Percentiles rank a stretch among this genome's conserved stretches.
Evolutionary conservation across 176 grass and related monocot species (phyloP).

Genomic region (Chloris gayana): DNA sequence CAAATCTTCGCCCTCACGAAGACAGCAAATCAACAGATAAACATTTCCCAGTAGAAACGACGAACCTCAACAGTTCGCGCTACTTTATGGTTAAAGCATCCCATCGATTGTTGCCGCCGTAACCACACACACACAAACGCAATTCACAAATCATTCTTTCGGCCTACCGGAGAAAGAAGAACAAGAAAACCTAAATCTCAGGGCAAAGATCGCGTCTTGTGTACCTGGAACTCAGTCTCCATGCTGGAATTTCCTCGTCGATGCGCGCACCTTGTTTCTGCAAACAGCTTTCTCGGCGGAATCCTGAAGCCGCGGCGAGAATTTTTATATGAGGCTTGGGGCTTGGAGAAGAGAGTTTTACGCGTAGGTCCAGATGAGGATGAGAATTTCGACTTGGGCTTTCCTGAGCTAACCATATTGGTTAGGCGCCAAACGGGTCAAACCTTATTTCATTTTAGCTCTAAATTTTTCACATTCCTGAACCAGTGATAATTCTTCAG

Average conservation of each 20-base stretch:
- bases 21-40: not conserved
- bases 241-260: conserved; percentile 8
- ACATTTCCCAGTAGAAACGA: not conserved
- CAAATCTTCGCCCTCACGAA: not conserved
- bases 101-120: not conserved
- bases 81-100: too few species aligned
- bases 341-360: not conserved
- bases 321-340: not conserved
- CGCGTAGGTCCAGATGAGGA: not conserved
- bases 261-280: not conserved
- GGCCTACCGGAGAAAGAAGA: not conserved
- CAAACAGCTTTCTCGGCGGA: not conserved
- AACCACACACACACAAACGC: not conserved
- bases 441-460: not conserved
- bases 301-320: not conserved
- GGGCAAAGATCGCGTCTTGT: not conserved
- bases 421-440: not conserved
- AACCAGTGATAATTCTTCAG: not conserved
- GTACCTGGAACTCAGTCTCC: conserved; percentile 52
- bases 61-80: not conserved
- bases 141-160: not conserved
- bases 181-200: not conserved
- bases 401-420: not conserved
- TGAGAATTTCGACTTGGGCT: not conserved
- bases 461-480: not conserved